Evolutionary conservation across 768 basidiomycete species (phyloP).

Genomic region (Pleurotus giganteus): DNA sequence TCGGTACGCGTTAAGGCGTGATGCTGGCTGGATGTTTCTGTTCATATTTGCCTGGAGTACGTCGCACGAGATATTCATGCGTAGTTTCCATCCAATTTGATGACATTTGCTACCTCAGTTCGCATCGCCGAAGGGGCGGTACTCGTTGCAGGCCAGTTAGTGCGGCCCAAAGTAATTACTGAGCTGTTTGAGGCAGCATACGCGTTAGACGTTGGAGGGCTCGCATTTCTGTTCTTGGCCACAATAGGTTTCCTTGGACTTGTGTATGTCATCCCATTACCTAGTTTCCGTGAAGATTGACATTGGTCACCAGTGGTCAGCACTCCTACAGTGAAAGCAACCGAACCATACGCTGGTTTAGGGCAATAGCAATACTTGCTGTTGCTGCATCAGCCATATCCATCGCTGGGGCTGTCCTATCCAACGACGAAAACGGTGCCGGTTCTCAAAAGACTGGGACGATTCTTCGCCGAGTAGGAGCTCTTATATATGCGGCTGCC

Average conservation of each 20-base stretch:
- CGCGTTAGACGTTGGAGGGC: slow-evolving; percentile 43
- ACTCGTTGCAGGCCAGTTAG: slow-evolving; percentile 51
- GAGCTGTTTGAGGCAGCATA: slow-evolving; percentile 53
- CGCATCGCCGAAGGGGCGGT: slow-evolving; percentile 58
- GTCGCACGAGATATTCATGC: slow-evolving; percentile 21
- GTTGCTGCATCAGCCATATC: slow-evolving; percentile 38
- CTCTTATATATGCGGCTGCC: slow-evolving; percentile 38
- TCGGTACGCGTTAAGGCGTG: slow-evolving; percentile 55
- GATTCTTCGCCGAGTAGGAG: slow-evolving; percentile 40
- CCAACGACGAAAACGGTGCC: slow-evolving; percentile 35
- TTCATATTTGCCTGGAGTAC: slow-evolving; percentile 56
- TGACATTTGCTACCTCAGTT: slow-evolving; percentile 31
- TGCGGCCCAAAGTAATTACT: slow-evolving; percentile 31
- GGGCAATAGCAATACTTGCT: slow-evolving; percentile 33
- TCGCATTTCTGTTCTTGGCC: slow-evolving; percentile 39
- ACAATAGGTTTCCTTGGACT: slow-evolving; percentile 50
- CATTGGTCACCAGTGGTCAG: slow-evolving; percentile 38
- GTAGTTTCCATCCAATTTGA: slow-evolving; percentile 2
- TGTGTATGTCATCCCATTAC: slow-evolving; percentile 32
- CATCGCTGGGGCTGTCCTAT: slow-evolving; percentile 37
- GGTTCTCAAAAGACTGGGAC: slow-evolving; percentile 30
- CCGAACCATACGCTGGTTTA: slow-evolving; percentile 35
- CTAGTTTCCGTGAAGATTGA: slow-evolving; percentile 20
- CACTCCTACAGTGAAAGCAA: slow-evolving; percentile 49
- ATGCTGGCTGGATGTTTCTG: slow-evolving; percentile 71